Percentiles rank a stretch among this genome's conserved stretches.
phyloP scores from a whole-genome alignment of 768 basidiomycete genomes.

The Boletus subparvulus region DNA sequence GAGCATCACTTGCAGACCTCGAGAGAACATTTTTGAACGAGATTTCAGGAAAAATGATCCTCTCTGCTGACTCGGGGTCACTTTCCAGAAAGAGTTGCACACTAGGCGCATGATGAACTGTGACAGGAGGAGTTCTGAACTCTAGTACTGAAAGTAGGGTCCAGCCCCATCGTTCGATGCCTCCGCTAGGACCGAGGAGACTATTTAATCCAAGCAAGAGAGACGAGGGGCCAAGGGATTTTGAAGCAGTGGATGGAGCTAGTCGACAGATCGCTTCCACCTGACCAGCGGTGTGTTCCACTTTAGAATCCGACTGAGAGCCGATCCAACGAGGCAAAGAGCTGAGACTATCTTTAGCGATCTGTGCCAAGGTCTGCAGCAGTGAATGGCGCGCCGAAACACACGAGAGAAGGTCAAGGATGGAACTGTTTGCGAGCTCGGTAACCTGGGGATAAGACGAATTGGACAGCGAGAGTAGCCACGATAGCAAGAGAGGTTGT shows the following conservation, averaged over 20 bases:
- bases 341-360: constrained; percentile 62
- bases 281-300: constrained; percentile 65
- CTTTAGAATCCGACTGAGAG: constrained; percentile 69
- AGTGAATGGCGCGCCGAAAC: constrained; percentile 47
- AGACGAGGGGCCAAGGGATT: constrained; percentile 34
- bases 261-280: constrained; percentile 71
- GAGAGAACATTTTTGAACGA: constrained; percentile 56
- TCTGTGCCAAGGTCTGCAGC: constrained; percentile 57
- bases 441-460: constrained; percentile 57
- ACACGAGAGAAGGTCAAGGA: constrained; percentile 46
- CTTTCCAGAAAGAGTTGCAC: constrained; percentile 59
- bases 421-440: constrained; percentile 42
- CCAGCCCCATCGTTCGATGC: constrained; percentile 93
- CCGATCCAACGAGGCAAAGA: constrained; percentile 71
- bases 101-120: constrained; percentile 46
- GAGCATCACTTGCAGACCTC: constrained; percentile 47
- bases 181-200: constrained; percentile 77
- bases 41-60: constrained; percentile 56
- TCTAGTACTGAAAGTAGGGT: constrained; percentile 79
- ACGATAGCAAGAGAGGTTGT: constrained; percentile 66
- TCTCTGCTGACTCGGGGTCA: constrained; percentile 37
- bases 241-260: constrained; percentile 15
- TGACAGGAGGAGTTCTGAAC: constrained; percentile 55
- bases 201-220: constrained; percentile 55
- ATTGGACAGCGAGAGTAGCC: constrained; percentile 69